Percentiles rank a stretch among this genome's conserved stretches.
phyloP scores from a whole-genome alignment of 2,329 filamentous ascomycete species.

The Calycina herbarum region DNA sequence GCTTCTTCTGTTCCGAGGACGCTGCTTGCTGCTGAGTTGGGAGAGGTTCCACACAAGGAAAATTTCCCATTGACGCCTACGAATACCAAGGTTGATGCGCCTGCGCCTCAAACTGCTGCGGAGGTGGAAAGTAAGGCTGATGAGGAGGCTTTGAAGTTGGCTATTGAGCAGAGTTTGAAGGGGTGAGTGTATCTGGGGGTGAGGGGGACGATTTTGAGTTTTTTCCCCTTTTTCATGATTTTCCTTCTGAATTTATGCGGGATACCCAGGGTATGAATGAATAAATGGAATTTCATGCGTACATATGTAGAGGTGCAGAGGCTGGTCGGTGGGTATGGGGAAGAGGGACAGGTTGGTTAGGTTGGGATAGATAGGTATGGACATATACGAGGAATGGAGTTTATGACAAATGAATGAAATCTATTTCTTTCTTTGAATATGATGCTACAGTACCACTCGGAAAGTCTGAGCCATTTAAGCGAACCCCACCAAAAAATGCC shows the following conservation, averaged over 20 bases:
- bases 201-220: background rate
- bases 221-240: too few species aligned
- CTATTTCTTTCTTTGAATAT: too few species aligned
- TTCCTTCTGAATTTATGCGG: background rate
- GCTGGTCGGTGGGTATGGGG: background rate
- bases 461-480: too few species aligned
- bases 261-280: background rate
- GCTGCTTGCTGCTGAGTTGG: background rate
- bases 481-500: too few species aligned
- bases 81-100: constrained; percentile 1
- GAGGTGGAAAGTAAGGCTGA: constrained; percentile 42
- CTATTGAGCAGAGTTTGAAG: constrained; percentile 56
- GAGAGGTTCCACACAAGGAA: background rate
- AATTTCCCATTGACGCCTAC: constrained; percentile 53
- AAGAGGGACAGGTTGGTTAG: background rate
- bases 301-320: background rate
- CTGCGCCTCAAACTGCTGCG: background rate
- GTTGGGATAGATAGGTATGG: background rate
- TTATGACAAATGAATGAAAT: background rate
- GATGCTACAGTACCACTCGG: too few species aligned
- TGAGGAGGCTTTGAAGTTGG: constrained; percentile 56
- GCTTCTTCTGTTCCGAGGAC: constrained; percentile 17
- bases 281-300: background rate
- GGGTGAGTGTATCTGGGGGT: background rate
- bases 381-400: background rate